A percentile compares a stretch with the other conserved stretches of the same genome.
Evolutionary conservation across 768 basidiomycete species (phyloP).

Genomic region (Pisolithus albus): DNA sequence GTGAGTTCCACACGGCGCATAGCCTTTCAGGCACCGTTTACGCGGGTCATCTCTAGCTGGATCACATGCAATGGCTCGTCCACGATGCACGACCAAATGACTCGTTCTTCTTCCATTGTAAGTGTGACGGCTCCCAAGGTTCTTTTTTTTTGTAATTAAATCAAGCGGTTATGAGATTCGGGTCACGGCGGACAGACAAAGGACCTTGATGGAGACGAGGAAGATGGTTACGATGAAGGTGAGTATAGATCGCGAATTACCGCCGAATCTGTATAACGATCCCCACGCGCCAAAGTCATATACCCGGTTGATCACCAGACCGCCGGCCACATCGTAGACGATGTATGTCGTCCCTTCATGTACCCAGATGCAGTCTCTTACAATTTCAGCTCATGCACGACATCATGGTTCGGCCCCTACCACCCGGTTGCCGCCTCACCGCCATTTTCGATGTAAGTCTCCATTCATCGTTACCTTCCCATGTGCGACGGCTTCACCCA

Average conservation of each 20-base stretch:
- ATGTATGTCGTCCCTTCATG: conserved; percentile 45
- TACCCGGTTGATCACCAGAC: conserved; percentile 72
- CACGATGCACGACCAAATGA: conserved; percentile 71
- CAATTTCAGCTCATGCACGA: conserved; percentile 56
- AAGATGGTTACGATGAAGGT: conserved; percentile 81
- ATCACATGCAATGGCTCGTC: conserved; percentile 93
- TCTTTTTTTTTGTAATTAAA: background rate
- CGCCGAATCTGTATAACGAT: background rate
- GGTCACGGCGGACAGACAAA: conserved; percentile 92
- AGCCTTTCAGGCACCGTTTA: background rate
- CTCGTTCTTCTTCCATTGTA: conserved; percentile 87
- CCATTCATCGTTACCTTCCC: background rate
- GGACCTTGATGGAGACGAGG: conserved; percentile 78
- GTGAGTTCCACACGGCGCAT: conserved; percentile 29
- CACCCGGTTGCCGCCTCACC: conserved; percentile 84
- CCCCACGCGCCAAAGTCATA: conserved; percentile 46
- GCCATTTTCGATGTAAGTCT: conserved; percentile 65
- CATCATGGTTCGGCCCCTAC: conserved; percentile 75
- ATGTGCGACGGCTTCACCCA: conserved; percentile 1
- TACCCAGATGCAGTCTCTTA: conserved; percentile 1
- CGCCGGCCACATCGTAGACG: conserved; percentile 80
- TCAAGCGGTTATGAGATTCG: conserved; percentile 49
- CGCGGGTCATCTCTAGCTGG: conserved; percentile 34
- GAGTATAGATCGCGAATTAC: conserved; percentile 4
- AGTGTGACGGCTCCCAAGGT: conserved; percentile 14